Conservation (phyloP, 768 basidiomycete species). For the Astraeus odoratus region DNA sequence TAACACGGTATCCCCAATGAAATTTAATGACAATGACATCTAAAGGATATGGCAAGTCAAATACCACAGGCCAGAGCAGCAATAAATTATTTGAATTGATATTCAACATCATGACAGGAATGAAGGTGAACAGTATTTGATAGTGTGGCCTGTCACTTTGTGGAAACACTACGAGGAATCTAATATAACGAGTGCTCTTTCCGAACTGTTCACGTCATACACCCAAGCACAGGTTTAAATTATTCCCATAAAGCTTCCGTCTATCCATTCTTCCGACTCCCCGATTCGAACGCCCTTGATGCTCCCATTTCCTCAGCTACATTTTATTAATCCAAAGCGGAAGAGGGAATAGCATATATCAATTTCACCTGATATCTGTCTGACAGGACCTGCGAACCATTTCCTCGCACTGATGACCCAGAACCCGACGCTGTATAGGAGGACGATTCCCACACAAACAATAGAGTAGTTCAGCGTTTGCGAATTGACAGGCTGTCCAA, state of each 20-base stretch:
- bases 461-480: slow-evolving; percentile 72
- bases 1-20: too few relatives aligned
- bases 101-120: too few relatives aligned
- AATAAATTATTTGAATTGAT: too few relatives aligned
- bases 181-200: too few relatives aligned
- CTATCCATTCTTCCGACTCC: background rate
- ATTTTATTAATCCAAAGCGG: background rate
- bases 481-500: slow-evolving; percentile 50
- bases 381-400: slow-evolving; percentile 68
- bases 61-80: too few relatives aligned
- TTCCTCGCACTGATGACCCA: slow-evolving; percentile 67
- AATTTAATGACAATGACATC: too few relatives aligned
- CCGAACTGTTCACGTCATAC: background rate
- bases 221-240: background rate
- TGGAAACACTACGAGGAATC: too few relatives aligned
- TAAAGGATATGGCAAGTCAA: too few relatives aligned
- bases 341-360: slow-evolving; percentile 8
- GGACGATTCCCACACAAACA: slow-evolving; percentile 70
- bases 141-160: too few relatives aligned
- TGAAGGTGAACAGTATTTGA: too few relatives aligned
- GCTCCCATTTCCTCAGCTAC: slow-evolving; percentile 3
- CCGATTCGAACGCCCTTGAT: background rate
- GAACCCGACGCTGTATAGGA: slow-evolving; percentile 56
- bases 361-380: slow-evolving; percentile 48
- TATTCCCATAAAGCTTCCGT: background rate